phyloP scores from a whole-genome alignment of 257 asterid genomes.

The Hygrophila difformis region DNA sequence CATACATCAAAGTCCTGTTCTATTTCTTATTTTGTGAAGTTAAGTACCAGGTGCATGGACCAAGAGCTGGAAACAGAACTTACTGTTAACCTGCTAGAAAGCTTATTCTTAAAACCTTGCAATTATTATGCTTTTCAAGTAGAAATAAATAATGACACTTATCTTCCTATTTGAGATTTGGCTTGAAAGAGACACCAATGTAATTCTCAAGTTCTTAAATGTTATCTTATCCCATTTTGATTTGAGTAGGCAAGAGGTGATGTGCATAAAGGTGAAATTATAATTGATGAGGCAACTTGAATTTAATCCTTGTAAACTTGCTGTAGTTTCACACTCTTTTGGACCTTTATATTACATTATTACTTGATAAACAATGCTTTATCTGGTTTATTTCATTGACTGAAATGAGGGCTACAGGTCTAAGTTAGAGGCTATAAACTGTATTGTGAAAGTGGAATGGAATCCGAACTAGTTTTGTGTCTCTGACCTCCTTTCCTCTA shows the following conservation, averaged over 20 bases:
- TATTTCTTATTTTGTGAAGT: too few relatives aligned
- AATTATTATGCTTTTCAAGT: background rate
- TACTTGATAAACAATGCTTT: background rate
- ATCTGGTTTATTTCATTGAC: background rate
- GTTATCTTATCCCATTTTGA: too few relatives aligned
- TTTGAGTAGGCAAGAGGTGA: too few relatives aligned
- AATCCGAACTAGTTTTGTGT: background rate
- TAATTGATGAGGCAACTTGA: conserved; percentile 11
- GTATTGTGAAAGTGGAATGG: conserved; percentile 1
- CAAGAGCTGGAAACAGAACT: too few relatives aligned
- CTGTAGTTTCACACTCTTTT: background rate
- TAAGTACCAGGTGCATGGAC: background rate
- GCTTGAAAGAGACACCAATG: background rate
- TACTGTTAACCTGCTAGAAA: too few relatives aligned
- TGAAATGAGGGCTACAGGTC: conserved; percentile 8
- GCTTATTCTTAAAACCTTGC: too few relatives aligned
- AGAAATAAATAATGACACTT: background rate
- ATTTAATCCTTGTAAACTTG: background rate
- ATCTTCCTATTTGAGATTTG: background rate
- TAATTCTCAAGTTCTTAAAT: too few relatives aligned
- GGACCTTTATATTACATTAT: too few relatives aligned
- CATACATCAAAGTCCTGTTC: too few relatives aligned
- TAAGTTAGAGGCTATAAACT: conserved; percentile 9
- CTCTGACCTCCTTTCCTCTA: conserved; percentile 4
- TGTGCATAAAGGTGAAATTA: background rate